Conservation (phyloP, 2,329 filamentous ascomycete genomes). For the Hyphodiscus sp. region DNA sequence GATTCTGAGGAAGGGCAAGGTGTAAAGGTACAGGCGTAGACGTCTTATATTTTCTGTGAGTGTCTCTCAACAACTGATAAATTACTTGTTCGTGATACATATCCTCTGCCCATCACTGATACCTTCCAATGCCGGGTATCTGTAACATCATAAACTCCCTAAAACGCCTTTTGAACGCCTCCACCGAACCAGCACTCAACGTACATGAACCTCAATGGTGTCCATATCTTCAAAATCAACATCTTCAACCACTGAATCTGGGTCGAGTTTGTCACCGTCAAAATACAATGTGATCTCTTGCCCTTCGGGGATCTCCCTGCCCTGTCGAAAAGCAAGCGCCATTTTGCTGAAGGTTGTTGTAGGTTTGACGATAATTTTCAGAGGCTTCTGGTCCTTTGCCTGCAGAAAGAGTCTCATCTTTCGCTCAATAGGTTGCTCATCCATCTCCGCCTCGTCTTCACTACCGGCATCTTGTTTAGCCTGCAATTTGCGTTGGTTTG, state of each 20-base stretch:
- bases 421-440: conserved; percentile 21
- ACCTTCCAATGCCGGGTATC: conserved; percentile 16
- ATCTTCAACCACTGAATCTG: conserved; percentile 52
- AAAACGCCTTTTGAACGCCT: conserved; percentile 10
- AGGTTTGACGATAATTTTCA: conserved; percentile 44
- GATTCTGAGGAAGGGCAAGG: no score
- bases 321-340: conserved; percentile 52
- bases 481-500: conserved; percentile 19
- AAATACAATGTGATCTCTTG: conserved; percentile 58
- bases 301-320: conserved; percentile 43
- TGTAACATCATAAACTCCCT: conserved; percentile 1
- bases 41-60: neutral
- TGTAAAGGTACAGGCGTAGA: no score
- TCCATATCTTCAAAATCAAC: conserved; percentile 71
- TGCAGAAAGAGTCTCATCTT: conserved; percentile 48
- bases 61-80: neutral
- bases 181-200: conserved; percentile 8
- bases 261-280: conserved; percentile 67
- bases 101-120: neutral
- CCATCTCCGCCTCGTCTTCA: conserved; percentile 19
- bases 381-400: conserved; percentile 42
- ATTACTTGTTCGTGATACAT: neutral
- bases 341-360: conserved; percentile 58
- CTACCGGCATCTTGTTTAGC: conserved; percentile 8
- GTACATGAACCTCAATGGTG: conserved; percentile 57